phyloP scores from a whole-genome alignment of 768 basidiomycete genomes.

The Sarcomyxa edulis region DNA sequence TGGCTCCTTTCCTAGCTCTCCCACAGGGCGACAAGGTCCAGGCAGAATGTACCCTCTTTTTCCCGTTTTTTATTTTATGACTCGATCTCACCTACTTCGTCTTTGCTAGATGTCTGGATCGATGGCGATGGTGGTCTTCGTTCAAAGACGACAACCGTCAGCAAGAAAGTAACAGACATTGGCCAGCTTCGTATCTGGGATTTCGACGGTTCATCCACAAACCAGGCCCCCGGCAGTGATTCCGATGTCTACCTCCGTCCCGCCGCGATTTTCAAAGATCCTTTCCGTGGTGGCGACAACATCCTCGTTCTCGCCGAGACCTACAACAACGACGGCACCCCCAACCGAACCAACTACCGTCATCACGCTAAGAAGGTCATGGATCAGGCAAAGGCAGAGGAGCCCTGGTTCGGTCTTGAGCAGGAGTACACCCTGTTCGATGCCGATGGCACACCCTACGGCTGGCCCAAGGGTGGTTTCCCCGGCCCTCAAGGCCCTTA shows the following conservation, averaged over 20 bases:
- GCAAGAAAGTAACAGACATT: conserved; percentile 82
- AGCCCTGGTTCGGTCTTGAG: conserved; percentile 98
- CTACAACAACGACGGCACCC: conserved; percentile 98
- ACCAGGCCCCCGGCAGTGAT: conserved; percentile 92
- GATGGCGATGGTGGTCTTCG: conserved; percentile 93
- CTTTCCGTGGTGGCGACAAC: conserved; percentile 98
- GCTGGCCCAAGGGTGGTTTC: conserved; percentile 99
- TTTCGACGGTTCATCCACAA: conserved; percentile 97
- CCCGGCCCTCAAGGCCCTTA: conserved; percentile 99
- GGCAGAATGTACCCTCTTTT: conserved; percentile 73
- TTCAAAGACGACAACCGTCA: conserved; percentile 93
- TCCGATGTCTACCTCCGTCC: conserved; percentile 99
- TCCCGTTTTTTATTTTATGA: conserved; percentile 7
- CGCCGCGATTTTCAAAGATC: conserved; percentile 96
- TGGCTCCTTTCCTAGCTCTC: conserved; percentile 85
- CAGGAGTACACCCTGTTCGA: conserved; percentile 99
- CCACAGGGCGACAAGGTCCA: conserved; percentile 90
- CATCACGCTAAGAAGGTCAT: conserved; percentile 93
- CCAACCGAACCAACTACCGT: conserved; percentile 94
- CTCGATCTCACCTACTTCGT: conserved; percentile 13
- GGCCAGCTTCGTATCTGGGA: conserved; percentile 96
- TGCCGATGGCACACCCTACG: conserved; percentile 82
- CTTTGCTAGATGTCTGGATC: conserved; percentile 88
- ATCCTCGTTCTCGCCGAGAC: conserved; percentile 95
- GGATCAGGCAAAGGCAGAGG: conserved; percentile 77